Base-by-base conservation (phyloP, 164 flowering plant genomes). In the Kingdonia uniflora region DNA sequence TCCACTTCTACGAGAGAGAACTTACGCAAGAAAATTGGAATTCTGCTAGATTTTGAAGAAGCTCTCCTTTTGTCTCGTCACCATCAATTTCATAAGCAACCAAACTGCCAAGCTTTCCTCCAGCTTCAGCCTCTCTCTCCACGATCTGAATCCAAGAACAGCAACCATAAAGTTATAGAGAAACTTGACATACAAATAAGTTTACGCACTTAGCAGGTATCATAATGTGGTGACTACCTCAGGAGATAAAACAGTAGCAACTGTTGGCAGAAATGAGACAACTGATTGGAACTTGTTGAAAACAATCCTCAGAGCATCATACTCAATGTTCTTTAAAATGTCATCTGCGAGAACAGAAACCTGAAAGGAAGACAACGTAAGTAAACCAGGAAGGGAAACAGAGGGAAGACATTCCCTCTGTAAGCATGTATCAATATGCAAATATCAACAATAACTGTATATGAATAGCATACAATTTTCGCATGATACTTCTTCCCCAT, bases 21-120 rank as follows among this genome's bases (percentile, higher is more conserved):
- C 98, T 66, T 74, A 91, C 98, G 73, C 96, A 91, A 69, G 95
- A 78, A 66, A 91, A 87, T 65, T 87, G 98, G 66, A 87, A 91
- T 59, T 87, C 98, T 0, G 87, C 21, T 4, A 91, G 84, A 69
- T 91, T 91, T 70, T 85, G 96, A 49, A 91, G 87, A 21, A 87
- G 66, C 72, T 85, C 96, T 49, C 73, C 74, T 71, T 85, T 87
- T 41, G 95, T 68, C 25, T 85, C 95, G 54, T 80, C 95, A 43
- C 96, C 98, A 70, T 91, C 98, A 68, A 91, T 76, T 72, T 91
- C 98, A 68, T 91, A 87, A 8, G 82, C 70, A 62, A 85, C 98
- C 51, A 91, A 61, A 7, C 77, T 86, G 51, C 94, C 95, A 54
- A 91, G 74, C 69, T 63, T 78, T 52, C 98, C 95, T 16, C 96